Evolutionary conservation across 2,329 filamentous ascomycete genomes (phyloP).

Genomic region (Hypoxylon sp.): DNA sequence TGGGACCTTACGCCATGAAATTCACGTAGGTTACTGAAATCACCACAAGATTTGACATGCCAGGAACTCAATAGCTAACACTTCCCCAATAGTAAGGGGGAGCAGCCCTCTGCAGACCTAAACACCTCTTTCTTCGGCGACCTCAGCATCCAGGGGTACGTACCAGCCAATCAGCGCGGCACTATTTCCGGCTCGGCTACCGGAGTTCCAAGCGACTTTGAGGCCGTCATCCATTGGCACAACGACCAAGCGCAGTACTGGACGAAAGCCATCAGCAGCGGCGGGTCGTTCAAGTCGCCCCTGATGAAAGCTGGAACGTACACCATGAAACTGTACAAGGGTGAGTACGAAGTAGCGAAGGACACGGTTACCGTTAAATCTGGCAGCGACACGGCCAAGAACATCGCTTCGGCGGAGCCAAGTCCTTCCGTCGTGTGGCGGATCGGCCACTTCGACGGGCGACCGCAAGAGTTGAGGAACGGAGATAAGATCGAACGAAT

Average conservation of each 20-base stretch:
- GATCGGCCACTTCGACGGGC: conserved; percentile 34
- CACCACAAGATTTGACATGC: background rate
- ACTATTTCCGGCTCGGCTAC: conserved; percentile 30
- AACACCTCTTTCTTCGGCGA: conserved; percentile 32
- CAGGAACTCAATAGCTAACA: background rate
- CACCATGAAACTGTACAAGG: conserved; percentile 37
- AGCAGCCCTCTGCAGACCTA: conserved; percentile 23
- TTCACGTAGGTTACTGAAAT: conserved; percentile 25
- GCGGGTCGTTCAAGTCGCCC: conserved; percentile 28
- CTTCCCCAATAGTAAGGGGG: conserved; percentile 20
- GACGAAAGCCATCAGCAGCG: conserved; percentile 23
- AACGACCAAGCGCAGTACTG: conserved; percentile 38
- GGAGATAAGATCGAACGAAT: conserved; percentile 37
- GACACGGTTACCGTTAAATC: conserved; percentile 25
- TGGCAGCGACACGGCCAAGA: conserved; percentile 22
- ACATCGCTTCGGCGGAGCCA: conserved; percentile 29
- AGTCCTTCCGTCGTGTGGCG: conserved; percentile 32
- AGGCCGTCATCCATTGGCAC: conserved; percentile 34
- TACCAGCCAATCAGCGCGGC: conserved; percentile 25
- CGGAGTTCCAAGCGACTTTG: conserved; percentile 23
- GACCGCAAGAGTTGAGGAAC: conserved; percentile 33
- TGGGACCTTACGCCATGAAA: conserved; percentile 38
- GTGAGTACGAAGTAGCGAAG: conserved; percentile 33
- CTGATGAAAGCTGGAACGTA: conserved; percentile 35
- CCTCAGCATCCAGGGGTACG: conserved; percentile 32